Evolutionary conservation across 2,329 filamentous ascomycete species (phyloP).

Genomic region (Trichoderma sp.): DNA sequence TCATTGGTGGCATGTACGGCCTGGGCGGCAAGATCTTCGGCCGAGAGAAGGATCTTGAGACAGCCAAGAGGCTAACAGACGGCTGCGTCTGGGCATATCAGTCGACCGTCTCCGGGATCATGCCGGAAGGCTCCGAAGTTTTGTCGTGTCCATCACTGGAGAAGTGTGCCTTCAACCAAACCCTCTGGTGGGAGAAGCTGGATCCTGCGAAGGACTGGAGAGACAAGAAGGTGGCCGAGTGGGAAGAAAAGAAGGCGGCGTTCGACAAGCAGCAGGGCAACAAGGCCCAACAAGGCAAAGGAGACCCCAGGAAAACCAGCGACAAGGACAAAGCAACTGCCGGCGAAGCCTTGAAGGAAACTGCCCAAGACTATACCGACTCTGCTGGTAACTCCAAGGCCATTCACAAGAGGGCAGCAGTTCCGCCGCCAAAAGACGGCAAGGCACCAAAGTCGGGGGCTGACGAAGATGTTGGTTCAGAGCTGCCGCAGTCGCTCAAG

Average conservation of each 20-base stretch:
- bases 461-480: conserved; percentile 28
- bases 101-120: conserved; percentile 57
- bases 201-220: conserved; percentile 46
- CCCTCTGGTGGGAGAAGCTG: conserved; percentile 46
- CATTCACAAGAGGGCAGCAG: conserved; percentile 22
- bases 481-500: conserved; percentile 34
- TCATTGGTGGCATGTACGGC: conserved; percentile 67
- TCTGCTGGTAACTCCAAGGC: not conserved
- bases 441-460: conserved; percentile 22
- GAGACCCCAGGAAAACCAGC: not conserved
- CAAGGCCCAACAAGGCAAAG: not conserved
- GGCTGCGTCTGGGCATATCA: conserved; percentile 70
- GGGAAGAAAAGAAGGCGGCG: conserved; percentile 41
- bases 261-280: conserved; percentile 24
- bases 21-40: conserved; percentile 62
- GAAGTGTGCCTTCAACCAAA: conserved; percentile 51
- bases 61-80: conserved; percentile 61
- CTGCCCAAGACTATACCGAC: not conserved
- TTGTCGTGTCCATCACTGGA: conserved; percentile 46
- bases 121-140: conserved; percentile 54
- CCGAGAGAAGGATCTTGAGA: conserved; percentile 57
- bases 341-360: conserved; percentile 4
- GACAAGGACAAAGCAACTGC: conserved; percentile 6
- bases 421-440: conserved; percentile 20
- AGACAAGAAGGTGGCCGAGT: conserved; percentile 42